Conservation (phyloP, 768 basidiomycete species). For the Hemileccinum impolitum region DNA sequence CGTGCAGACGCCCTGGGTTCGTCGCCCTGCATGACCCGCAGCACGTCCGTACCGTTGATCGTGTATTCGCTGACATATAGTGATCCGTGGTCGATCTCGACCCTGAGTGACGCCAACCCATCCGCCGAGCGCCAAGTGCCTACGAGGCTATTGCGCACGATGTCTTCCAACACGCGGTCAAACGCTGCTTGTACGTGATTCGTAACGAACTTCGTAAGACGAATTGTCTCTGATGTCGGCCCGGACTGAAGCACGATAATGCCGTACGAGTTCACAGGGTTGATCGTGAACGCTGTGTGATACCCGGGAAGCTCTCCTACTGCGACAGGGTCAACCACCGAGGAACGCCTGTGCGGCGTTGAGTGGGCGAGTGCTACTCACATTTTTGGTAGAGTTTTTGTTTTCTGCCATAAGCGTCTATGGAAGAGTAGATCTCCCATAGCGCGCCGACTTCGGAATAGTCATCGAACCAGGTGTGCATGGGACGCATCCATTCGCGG, state of each 20-base stretch:
- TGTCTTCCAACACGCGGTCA: constrained; percentile 28
- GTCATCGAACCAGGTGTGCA: constrained; percentile 37
- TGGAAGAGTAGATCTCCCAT: constrained; percentile 40
- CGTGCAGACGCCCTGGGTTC: constrained; percentile 1
- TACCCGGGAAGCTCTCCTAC: constrained; percentile 40
- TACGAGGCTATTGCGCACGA: constrained; percentile 26
- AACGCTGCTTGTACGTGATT: constrained; percentile 35
- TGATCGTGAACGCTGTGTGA: constrained; percentile 38
- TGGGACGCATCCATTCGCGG: constrained; percentile 43
- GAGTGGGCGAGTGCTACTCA: not conserved
- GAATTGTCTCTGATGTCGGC: constrained; percentile 29
- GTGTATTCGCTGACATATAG: constrained; percentile 30
- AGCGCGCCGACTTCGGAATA: constrained; percentile 39
- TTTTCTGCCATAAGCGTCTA: constrained; percentile 29
- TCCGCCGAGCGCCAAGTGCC: constrained; percentile 36
- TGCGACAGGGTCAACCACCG: constrained; percentile 12
- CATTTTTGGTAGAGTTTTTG: constrained; percentile 29
- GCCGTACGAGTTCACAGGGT: constrained; percentile 40
- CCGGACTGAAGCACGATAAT: constrained; percentile 42
- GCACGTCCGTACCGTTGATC: constrained; percentile 35
- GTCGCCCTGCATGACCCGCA: constrained; percentile 29
- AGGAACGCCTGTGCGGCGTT: not conserved
- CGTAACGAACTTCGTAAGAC: constrained; percentile 32
- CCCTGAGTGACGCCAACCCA: constrained; percentile 23
- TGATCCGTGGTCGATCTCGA: constrained; percentile 31